phyloP scores from a whole-genome alignment of 345 rosid genomes.

The Sonneratia alba region DNA sequence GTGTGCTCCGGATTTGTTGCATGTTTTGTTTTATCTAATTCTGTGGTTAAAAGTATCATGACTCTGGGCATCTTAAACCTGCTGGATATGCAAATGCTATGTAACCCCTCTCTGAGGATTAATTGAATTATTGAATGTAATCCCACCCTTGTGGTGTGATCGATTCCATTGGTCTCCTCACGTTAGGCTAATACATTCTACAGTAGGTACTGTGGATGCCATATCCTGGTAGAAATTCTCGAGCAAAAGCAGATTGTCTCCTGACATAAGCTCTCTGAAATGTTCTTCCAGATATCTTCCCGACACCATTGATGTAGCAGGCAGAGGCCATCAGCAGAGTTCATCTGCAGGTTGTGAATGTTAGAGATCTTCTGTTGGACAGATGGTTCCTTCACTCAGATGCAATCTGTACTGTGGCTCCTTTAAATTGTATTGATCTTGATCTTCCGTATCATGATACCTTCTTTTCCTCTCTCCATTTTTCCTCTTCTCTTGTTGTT shows the following conservation, averaged over 20 bases:
- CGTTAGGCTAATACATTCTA: not conserved
- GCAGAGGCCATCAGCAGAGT: constrained; percentile 48
- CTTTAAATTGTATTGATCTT: not conserved
- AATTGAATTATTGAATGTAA: not conserved
- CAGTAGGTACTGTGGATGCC: not conserved
- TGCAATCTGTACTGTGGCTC: not conserved
- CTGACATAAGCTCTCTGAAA: not conserved
- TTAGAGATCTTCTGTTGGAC: constrained; percentile 14
- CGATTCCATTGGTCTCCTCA: not conserved
- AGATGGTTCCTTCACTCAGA: not conserved
- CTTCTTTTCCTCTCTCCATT: not conserved
- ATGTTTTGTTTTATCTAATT: not conserved
- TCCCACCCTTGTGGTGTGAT: not conserved
- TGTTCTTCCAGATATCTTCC: constrained; percentile 51
- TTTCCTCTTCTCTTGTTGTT: not conserved
- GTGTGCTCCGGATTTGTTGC: not conserved
- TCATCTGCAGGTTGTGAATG: constrained; percentile 67
- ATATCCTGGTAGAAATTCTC: not conserved
- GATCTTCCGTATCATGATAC: not conserved
- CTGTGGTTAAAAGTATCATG: no score
- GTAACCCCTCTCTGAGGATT: no score
- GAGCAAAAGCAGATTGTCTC: not conserved
- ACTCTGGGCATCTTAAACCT: not conserved
- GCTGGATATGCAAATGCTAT: not conserved
- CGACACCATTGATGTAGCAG: constrained; percentile 60